Evolutionary conservation across 345 rosid genomes (phyloP).

Genomic region (Brassica incana): DNA sequence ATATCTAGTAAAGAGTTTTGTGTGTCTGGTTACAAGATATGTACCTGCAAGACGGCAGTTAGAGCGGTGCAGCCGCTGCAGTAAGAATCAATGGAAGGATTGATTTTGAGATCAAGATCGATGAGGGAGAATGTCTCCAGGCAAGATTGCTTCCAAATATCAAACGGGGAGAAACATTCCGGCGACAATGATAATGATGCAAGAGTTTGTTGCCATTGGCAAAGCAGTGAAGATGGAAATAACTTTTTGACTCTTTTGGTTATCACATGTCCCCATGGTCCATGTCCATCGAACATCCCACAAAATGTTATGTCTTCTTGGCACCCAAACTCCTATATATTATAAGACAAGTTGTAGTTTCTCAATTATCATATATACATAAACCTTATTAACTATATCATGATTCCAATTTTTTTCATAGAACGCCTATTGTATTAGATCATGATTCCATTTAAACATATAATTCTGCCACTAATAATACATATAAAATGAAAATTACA

Average conservation of each 20-base stretch:
- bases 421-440: not conserved
- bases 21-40: conserved; percentile 11
- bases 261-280: conserved; percentile 86
- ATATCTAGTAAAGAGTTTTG: not conserved
- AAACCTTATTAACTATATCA: not conserved
- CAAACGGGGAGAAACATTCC: conserved; percentile 45
- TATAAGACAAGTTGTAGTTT: not conserved
- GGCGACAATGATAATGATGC: conserved; percentile 42
- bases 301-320: conserved; percentile 83
- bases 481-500: not conserved
- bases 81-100: conserved; percentile 64
- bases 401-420: not conserved
- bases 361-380: not conserved
- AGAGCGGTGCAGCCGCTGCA: conserved; percentile 74
- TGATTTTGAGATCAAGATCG: conserved; percentile 70
- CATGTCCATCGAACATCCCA: conserved; percentile 94
- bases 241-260: conserved; percentile 60
- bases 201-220: conserved; percentile 74
- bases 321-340: conserved; percentile 71
- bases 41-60: conserved; percentile 79
- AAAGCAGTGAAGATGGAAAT: conserved; percentile 62
- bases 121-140: conserved; percentile 64
- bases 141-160: conserved; percentile 75
- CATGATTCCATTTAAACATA: conserved; percentile 1
- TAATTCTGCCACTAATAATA: not conserved